Evolutionary conservation across 2,329 filamentous ascomycete species (phyloP).

Genomic region (Rugonectria rugulosa): DNA sequence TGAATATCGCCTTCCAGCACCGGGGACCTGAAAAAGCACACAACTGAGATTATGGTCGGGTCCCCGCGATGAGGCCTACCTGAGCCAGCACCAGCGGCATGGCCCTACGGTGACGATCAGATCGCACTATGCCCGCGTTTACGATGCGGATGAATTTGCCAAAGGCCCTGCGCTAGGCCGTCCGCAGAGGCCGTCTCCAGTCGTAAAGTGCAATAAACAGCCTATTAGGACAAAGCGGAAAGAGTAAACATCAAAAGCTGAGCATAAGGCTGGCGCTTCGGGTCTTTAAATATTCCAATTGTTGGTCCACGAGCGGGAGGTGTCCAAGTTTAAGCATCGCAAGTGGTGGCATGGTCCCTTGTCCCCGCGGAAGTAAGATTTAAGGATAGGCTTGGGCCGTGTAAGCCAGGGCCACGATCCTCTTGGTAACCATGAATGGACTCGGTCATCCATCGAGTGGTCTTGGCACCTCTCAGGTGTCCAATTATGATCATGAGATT

Average conservation of each 20-base stretch:
- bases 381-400: slow-evolving; percentile 5
- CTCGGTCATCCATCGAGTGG: background rate
- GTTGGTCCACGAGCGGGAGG: background rate
- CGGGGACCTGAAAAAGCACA: too few relatives aligned
- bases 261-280: background rate
- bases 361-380: slow-evolving; percentile 7
- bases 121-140: too few relatives aligned
- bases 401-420: slow-evolving; percentile 9
- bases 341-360: background rate
- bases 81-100: too few relatives aligned
- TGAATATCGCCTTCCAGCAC: too few relatives aligned
- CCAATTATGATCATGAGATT: background rate
- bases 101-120: too few relatives aligned
- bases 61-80: too few relatives aligned
- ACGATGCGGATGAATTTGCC: too few relatives aligned
- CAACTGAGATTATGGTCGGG: too few relatives aligned
- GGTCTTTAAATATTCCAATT: background rate
- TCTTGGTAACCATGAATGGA: background rate
- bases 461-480: background rate
- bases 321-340: background rate
- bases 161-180: background rate
- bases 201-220: too few relatives aligned
- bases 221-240: background rate
- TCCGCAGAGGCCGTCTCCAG: too few relatives aligned
- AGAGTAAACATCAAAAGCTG: background rate